Conservation (phyloP, 139 green algal species). For the Micractinium conductrix region DNA sequence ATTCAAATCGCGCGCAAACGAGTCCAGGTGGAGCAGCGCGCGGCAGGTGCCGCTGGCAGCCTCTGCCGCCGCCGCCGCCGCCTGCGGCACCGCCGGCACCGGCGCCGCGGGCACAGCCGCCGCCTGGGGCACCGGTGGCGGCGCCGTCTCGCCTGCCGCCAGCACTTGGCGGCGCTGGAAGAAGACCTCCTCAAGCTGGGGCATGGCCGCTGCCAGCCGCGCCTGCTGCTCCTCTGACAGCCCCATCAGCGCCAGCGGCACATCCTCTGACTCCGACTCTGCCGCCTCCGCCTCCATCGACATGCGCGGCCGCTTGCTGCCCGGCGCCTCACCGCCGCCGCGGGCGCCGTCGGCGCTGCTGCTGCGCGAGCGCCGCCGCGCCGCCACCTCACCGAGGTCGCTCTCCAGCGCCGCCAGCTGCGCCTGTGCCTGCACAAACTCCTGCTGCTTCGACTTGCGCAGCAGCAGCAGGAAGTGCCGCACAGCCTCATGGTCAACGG, state of each 20-base stretch:
- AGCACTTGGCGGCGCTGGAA: constrained; percentile 31
- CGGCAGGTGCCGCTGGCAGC: not conserved
- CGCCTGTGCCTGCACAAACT: constrained; percentile 14
- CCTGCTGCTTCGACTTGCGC: constrained; percentile 39
- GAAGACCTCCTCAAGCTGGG: constrained; percentile 45
- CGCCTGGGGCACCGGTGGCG: not conserved
- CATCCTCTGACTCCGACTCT: not conserved
- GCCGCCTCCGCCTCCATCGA: not conserved
- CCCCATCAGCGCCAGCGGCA: too few species aligned
- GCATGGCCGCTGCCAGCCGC: constrained; percentile 26
- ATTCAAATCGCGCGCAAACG: constrained; percentile 62
- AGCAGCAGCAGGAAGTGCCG: constrained; percentile 56
- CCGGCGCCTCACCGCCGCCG: not conserved
- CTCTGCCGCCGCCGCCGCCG: not conserved
- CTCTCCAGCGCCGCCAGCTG: constrained; percentile 47
- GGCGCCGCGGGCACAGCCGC: not conserved
- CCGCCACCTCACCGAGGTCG: constrained; percentile 29
- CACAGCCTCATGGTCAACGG: constrained; percentile 40
- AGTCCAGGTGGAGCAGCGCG: constrained; percentile 31
- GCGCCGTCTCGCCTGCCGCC: not conserved
- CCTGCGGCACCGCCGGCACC: not conserved
- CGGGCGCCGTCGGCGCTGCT: not conserved
- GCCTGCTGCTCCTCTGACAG: constrained; percentile 10
- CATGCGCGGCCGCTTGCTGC: not conserved
- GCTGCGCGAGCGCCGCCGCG: constrained; percentile 8